Evolutionary conservation across 202 grass and related monocot species (phyloP), one percentile per base, ranked within the genome.

Genomic region (Panicum virgatum): DNA sequence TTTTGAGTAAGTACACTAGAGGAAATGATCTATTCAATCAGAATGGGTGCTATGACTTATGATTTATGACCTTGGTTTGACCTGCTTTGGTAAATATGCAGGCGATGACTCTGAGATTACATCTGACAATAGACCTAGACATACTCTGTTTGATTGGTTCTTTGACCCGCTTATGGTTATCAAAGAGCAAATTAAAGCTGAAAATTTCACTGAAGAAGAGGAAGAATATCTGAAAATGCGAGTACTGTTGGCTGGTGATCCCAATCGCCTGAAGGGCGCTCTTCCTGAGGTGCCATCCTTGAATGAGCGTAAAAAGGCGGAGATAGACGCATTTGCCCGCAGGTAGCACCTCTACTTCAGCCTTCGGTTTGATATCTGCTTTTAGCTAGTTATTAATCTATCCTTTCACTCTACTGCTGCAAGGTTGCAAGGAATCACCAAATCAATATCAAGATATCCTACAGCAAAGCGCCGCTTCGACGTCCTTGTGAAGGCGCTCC

Each of bases 341-440:
- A 93, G 96, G 96, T 93, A 88, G 8, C 16, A 8, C 3, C 56
- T 62, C 36, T 0, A 4, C 26, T 62, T 48, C 12, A 39, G 25
- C 62, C 53, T 74, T 66, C n/a, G 12, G 13, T 78, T 69, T 34
- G 19, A 58, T 14, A 19, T 0, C 63, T 46, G 4, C 32, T 34
- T 34, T 34, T 11, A 4, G 12, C 30, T 18, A 19, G 57, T 56
- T 68, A 14, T 19, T 66, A 12, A 56, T 58, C 22, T 8, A 34
- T 66, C 1, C 54, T 5, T 48, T 2, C 54, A 7, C 75, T 63
- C 1, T 81, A 69, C 9, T 50, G 23, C 48, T 50, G 77, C 56
- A 44, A 99, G 96, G 68, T 89, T 99, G 83, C 93, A 90, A 92
- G 96, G 96, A 72, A 99, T 99, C 75, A 99, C 91, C 59, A 94